These are phyloP conservation scores for Pilatotrama ljubarskyi DNA, from an alignment of 768 basidiomycete species.

Conservation along the genomic window DNA sequence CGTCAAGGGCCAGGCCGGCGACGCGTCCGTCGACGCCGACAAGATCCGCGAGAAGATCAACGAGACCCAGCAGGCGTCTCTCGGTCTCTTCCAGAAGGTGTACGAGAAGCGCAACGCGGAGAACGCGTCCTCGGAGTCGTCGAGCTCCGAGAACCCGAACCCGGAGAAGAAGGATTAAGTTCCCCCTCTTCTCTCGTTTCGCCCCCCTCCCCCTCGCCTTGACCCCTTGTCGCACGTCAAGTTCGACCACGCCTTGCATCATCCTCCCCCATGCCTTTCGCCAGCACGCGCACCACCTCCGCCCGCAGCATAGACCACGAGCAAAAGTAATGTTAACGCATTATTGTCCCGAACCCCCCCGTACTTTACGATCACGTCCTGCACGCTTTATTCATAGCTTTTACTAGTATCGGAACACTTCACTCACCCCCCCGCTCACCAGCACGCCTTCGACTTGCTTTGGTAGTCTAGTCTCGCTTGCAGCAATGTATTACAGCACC, in stretches of 20 bases:
- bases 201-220: not conserved
- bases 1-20: slow-evolving; percentile 85
- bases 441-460: slow-evolving; percentile 6
- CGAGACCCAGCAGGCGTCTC: slow-evolving; percentile 92
- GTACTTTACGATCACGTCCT: slow-evolving; percentile 17
- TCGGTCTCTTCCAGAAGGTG: slow-evolving; percentile 97
- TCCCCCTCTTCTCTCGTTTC: slow-evolving; percentile 15
- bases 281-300: not conserved
- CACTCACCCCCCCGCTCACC: slow-evolving; percentile 17
- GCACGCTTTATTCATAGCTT: slow-evolving; percentile 14
- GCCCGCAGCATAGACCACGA: slow-evolving; percentile 20
- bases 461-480: slow-evolving; percentile 20
- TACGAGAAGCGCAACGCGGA: slow-evolving; percentile 92
- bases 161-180: slow-evolving; percentile 86
- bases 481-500: slow-evolving; percentile 21
- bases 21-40: slow-evolving; percentile 79
- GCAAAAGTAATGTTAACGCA: slow-evolving; percentile 22
- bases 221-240: not conserved
- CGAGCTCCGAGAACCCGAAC: slow-evolving; percentile 48
- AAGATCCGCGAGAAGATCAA: slow-evolving; percentile 88
- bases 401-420: slow-evolving; percentile 8
- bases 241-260: not conserved
- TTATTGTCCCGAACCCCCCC: slow-evolving; percentile 13
- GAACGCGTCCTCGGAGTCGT: slow-evolving; percentile 48
- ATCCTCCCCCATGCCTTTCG: not conserved